Conservation (phyloP, 2,329 filamentous ascomycete genomes). For the Zymoseptoria brevis region DNA sequence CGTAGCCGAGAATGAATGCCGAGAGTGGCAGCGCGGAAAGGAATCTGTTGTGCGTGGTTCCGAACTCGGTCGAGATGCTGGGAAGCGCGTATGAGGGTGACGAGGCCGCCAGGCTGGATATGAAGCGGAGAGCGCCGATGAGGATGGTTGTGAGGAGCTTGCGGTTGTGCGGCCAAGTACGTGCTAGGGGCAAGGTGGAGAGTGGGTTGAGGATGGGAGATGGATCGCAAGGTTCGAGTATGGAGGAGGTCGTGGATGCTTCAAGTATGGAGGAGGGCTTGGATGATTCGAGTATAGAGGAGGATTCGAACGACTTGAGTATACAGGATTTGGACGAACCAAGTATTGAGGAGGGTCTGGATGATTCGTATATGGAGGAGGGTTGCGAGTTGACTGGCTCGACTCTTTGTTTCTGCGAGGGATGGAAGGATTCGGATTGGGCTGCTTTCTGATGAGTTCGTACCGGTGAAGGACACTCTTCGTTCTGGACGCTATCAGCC, state of each 20-base stretch:
- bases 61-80: conserved; percentile 21
- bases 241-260: too few relatives aligned
- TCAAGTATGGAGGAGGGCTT: too few relatives aligned
- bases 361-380: background rate
- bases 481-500: background rate
- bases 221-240: too few relatives aligned
- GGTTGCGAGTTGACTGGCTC: background rate
- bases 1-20: conserved; percentile 50
- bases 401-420: background rate
- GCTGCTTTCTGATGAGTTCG: background rate
- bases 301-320: too few relatives aligned
- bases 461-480: background rate
- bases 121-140: conserved; percentile 39
- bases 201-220: background rate
- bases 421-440: background rate
- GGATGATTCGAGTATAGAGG: too few relatives aligned
- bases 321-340: too few relatives aligned
- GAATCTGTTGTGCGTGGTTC: conserved; percentile 15
- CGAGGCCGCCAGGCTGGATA: conserved; percentile 40
- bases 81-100: conserved; percentile 26
- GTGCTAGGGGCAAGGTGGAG: background rate
- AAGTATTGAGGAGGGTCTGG: background rate
- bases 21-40: conserved; percentile 34
- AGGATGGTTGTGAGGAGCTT: conserved; percentile 8
- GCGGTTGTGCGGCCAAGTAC: background rate